phyloP scores from a whole-genome alignment of 345 rosid species.

The Corchorus olitorius region DNA sequence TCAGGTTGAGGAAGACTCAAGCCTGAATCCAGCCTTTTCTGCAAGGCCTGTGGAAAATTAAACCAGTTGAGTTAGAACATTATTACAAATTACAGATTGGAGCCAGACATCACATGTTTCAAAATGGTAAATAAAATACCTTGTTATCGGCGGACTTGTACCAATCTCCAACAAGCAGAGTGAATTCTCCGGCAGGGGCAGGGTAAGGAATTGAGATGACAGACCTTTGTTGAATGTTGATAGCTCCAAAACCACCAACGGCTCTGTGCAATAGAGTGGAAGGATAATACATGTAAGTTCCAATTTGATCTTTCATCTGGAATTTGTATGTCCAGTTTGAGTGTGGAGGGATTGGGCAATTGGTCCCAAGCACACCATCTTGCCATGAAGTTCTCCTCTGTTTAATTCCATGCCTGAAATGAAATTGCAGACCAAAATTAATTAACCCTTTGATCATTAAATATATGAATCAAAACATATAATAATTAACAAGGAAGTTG shows the following conservation, averaged over 20 bases:
- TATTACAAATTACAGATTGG: too few relatives aligned
- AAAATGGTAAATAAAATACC: constrained; percentile 34
- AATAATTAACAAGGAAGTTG: neutral
- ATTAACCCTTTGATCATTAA: neutral
- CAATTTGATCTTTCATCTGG: constrained; percentile 85
- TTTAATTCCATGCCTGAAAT: constrained; percentile 69
- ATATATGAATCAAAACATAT: neutral
- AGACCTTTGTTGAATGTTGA: constrained; percentile 54
- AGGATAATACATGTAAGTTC: constrained; percentile 67
- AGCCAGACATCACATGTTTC: neutral
- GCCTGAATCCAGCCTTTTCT: constrained; percentile 51
- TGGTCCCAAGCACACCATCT: constrained; percentile 88
- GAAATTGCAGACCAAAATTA: neutral
- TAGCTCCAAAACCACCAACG: constrained; percentile 68
- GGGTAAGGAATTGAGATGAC: constrained; percentile 62
- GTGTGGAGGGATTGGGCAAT: constrained; percentile 80
- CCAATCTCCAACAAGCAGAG: constrained; percentile 71
- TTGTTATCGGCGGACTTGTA: constrained; percentile 48
- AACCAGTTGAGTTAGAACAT: neutral
- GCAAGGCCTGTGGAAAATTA: constrained; percentile 45
- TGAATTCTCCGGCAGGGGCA: constrained; percentile 57
- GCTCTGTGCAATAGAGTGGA: constrained; percentile 71
- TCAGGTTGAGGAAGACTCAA: constrained; percentile 52
- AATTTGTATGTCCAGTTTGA: constrained; percentile 81
- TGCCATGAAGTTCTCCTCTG: constrained; percentile 80